phyloP scores from a whole-genome alignment of 257 asterid species.

The Ilex aquifolium region DNA sequence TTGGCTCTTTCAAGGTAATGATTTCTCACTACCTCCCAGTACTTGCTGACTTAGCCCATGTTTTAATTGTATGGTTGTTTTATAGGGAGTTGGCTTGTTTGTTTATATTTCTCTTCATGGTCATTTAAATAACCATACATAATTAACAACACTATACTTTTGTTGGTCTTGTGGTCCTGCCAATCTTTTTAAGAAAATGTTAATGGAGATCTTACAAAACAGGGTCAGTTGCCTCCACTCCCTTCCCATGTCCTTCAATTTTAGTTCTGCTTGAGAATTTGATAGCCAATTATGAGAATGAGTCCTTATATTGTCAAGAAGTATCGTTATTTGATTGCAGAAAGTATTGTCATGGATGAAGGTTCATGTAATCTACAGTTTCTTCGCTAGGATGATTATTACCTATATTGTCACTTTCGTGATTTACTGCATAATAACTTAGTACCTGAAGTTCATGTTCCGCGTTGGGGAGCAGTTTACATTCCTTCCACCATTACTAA shows the following conservation, averaged over 20 bases:
- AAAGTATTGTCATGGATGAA: conserved; percentile 84
- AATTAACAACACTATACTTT: too few relatives aligned
- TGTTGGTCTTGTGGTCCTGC: conserved; percentile 99
- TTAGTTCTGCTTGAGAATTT: too few relatives aligned
- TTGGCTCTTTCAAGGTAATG: conserved; percentile 56
- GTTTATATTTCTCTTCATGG: too few relatives aligned
- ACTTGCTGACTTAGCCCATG: too few relatives aligned
- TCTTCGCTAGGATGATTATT: conserved; percentile 85
- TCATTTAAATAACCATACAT: too few relatives aligned
- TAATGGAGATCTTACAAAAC: conserved; percentile 61
- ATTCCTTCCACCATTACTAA: conserved; percentile 73
- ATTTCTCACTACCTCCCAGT: not conserved
- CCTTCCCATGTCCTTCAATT: not conserved
- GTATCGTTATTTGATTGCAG: conserved; percentile 29
- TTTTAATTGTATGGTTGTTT: too few relatives aligned
- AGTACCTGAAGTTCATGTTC: conserved; percentile 82
- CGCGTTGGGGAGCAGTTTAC: conserved; percentile 87
- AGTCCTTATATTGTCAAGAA: not conserved
- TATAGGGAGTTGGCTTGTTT: too few relatives aligned
- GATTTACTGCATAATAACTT: conserved; percentile 71
- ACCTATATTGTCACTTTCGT: conserved; percentile 81
- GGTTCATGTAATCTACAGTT: conserved; percentile 82
- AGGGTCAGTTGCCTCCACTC: conserved; percentile 35
- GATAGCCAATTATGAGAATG: too few relatives aligned
- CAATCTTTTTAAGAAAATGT: conserved; percentile 80